These are phyloP conservation scores for Cladorrhinum sp. DNA, from an alignment of 2,329 filamentous ascomycete genomes.

Conservation along the genomic window DNA sequence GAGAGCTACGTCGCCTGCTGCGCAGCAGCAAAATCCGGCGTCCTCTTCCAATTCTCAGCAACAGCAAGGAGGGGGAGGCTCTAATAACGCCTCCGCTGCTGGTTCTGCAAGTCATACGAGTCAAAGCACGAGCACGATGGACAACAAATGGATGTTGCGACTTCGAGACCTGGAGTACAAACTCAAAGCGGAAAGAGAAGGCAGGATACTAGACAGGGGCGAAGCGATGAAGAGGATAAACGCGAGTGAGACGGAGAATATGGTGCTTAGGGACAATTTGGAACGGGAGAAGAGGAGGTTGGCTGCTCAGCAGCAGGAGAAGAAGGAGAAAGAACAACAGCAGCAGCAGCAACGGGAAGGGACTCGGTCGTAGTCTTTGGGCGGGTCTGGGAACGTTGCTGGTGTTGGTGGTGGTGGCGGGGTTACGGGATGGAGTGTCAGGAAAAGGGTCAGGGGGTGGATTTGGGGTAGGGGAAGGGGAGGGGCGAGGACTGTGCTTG, in stretches of 20 bases:
- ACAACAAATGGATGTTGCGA: slow-evolving; percentile 80
- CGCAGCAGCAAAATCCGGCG: neutral
- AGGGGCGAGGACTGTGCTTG: neutral
- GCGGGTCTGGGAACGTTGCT: neutral
- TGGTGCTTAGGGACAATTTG: slow-evolving; percentile 24
- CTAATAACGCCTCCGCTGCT: neutral
- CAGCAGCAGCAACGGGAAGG: neutral
- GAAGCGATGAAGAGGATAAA: slow-evolving; percentile 68
- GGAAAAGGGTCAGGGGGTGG: neutral
- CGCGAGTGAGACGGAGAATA: slow-evolving; percentile 27
- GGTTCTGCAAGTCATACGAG: neutral
- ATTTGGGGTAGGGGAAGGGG: neutral
- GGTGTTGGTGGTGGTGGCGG: neutral
- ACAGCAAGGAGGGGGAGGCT: neutral
- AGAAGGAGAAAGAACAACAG: neutral
- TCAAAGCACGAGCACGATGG: slow-evolving; percentile 34
- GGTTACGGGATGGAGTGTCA: neutral
- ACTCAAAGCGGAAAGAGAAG: slow-evolving; percentile 86
- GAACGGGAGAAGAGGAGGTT: slow-evolving; percentile 26
- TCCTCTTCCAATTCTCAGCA: neutral
- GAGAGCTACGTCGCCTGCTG: slow-evolving; percentile 4
- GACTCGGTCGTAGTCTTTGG: neutral
- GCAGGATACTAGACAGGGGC: slow-evolving; percentile 75
- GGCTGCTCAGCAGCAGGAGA: neutral
- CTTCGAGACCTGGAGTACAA: slow-evolving; percentile 84